phyloP scores from a whole-genome alignment of 2,329 filamentous ascomycete genomes.

The Xylariaceae sp. region DNA sequence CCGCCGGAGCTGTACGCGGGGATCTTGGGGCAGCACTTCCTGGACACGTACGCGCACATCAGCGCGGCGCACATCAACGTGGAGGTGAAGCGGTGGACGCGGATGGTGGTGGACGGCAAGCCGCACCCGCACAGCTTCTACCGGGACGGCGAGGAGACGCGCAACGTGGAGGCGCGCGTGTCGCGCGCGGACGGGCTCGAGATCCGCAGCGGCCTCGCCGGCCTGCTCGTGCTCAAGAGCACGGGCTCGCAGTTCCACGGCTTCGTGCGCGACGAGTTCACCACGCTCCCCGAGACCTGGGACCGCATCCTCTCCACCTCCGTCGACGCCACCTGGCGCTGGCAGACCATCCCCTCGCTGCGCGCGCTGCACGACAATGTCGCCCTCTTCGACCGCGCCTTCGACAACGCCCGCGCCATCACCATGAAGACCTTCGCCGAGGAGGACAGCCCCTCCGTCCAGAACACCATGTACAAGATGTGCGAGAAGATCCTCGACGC shows the following conservation, averaged over 20 bases:
- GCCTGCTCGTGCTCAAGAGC: slow-evolving; percentile 90
- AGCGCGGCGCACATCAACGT: slow-evolving; percentile 81
- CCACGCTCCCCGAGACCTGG: slow-evolving; percentile 87
- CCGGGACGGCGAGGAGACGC: slow-evolving; percentile 86
- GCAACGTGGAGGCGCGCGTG: slow-evolving; percentile 77
- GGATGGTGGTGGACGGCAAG: slow-evolving; percentile 84
- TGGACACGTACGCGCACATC: slow-evolving; percentile 88
- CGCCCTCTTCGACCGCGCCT: slow-evolving; percentile 78
- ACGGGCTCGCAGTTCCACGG: slow-evolving; percentile 96
- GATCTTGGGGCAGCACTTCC: slow-evolving; percentile 85
- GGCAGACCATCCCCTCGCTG: slow-evolving; percentile 73
- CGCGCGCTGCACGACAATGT: slow-evolving; percentile 69
- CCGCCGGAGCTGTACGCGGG: slow-evolving; percentile 92
- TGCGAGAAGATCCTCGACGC: slow-evolving; percentile 80
- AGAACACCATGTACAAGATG: slow-evolving; percentile 99
- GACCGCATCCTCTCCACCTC: slow-evolving; percentile 96
- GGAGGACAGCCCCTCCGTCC: slow-evolving; percentile 90
- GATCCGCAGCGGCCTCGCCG: slow-evolving; percentile 78
- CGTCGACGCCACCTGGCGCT: slow-evolving; percentile 85
- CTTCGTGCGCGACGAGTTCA: slow-evolving; percentile 92
- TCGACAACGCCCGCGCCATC: slow-evolving; percentile 76
- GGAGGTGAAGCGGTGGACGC: slow-evolving; percentile 87
- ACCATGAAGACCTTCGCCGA: slow-evolving; percentile 91
- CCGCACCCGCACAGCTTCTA: slow-evolving; percentile 95
- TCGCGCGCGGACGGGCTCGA: slow-evolving; percentile 72